phyloP scores from a whole-genome alignment of 371 early-diverging fungal species.

The Smittium mucronatum region DNA sequence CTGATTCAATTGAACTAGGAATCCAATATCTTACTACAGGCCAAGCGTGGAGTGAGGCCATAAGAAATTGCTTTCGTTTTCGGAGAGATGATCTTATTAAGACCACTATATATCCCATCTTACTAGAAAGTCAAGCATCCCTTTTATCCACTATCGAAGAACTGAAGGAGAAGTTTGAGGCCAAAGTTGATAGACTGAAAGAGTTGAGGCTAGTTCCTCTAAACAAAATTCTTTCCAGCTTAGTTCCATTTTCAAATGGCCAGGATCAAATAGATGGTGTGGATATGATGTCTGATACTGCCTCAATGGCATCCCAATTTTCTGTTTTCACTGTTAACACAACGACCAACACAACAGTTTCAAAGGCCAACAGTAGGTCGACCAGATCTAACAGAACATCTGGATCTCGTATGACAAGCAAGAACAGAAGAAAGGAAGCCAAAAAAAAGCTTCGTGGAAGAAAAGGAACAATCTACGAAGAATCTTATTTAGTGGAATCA shows the following conservation, averaged over 20 bases:
- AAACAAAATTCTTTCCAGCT: neutral
- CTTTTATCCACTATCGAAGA: conserved; percentile 59
- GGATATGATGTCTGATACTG: conserved; percentile 87
- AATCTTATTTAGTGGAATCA: conserved; percentile 72
- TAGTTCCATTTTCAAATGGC: conserved; percentile 5
- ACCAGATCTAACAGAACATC: conserved; percentile 10
- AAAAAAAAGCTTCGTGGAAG: conserved; percentile 69
- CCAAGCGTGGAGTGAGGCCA: conserved; percentile 28
- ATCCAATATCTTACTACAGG: conserved; percentile 24
- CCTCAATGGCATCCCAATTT: conserved; percentile 78
- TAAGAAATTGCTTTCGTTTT: conserved; percentile 31
- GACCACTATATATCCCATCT: conserved; percentile 57
- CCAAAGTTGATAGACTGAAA: conserved; percentile 33
- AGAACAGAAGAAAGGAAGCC: conserved; percentile 52
- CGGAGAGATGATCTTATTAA: conserved; percentile 54
- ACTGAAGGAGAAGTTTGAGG: conserved; percentile 51
- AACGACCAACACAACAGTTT: conserved; percentile 36
- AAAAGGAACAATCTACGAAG: conserved; percentile 78
- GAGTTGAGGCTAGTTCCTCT: conserved; percentile 25
- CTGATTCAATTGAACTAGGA: conserved; percentile 24
- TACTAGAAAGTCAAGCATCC: conserved; percentile 45
- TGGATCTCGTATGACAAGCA: conserved; percentile 37
- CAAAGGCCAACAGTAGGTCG: conserved; percentile 35
- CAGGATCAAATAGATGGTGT: conserved; percentile 55
- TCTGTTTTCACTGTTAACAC: conserved; percentile 60